These are phyloP conservation scores for Melanomma pulvis-pyrius DNA, from an alignment of 495 filamentous ascomycete species.

Conservation along the genomic window DNA sequence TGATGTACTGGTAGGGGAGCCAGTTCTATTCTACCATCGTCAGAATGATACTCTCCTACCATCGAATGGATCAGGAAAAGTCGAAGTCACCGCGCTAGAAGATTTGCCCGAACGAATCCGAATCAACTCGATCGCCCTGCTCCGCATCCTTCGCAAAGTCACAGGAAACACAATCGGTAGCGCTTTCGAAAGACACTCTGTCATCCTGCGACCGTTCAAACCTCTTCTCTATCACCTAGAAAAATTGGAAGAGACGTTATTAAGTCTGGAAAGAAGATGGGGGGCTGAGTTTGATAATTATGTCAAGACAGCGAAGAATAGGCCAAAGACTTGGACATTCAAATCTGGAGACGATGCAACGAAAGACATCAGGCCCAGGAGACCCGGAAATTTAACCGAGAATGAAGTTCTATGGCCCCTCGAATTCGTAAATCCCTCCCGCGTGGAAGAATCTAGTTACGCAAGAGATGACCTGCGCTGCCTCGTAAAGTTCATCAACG, in stretches of 20 bases:
- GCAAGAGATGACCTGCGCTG: not conserved
- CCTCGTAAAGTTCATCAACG: constrained; percentile 3
- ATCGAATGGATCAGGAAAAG: not conserved
- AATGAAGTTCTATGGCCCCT: too few species aligned
- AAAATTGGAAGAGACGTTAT: too few species aligned
- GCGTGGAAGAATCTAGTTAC: too few species aligned
- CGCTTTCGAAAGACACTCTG: not conserved
- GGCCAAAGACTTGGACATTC: not conserved
- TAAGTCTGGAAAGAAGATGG: too few species aligned
- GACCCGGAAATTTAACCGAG: too few species aligned
- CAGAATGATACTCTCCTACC: not conserved
- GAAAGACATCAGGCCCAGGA: not conserved
- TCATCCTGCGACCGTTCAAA: constrained; percentile 3
- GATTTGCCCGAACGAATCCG: not conserved
- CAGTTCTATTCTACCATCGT: not conserved
- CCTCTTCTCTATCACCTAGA: not conserved
- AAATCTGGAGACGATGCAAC: not conserved
- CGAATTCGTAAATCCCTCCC: too few species aligned
- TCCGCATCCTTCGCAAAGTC: not conserved
- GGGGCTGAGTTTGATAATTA: not conserved
- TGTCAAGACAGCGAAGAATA: not conserved
- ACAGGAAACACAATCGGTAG: not conserved
- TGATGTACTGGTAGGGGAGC: not conserved
- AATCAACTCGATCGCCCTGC: not conserved
- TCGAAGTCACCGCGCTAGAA: not conserved